Base-by-base conservation (phyloP, 2,329 filamentous ascomycete genomes). In the Calonectria montana region DNA sequence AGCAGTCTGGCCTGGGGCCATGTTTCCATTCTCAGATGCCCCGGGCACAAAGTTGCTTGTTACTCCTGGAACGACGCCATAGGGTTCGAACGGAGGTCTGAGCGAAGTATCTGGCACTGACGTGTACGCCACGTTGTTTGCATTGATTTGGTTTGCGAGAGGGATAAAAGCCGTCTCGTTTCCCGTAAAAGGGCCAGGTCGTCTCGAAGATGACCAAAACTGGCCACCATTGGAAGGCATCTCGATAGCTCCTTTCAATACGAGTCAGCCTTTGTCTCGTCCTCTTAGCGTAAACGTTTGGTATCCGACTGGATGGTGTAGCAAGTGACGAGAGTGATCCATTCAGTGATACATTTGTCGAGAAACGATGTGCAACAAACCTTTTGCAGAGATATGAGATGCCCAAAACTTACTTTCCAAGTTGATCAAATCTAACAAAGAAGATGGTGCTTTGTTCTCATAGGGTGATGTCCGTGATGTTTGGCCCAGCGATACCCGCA, bases 151-250 rank as follows among this genome's bases (percentile, higher is more conserved):
- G 25, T 50, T 61, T n/a, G 25, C 59, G 4, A 45, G 18, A 25
- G 69, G 61, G 25, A 39, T 6, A 18, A 65, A 65, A 9, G 50
- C 43, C 12, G 45, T 27, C 4, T 70, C 67, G n/a, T 18, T 39
- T 6, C 53, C 25, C 16, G 53, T 70, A 10, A 53, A 61, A 27
- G 50, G 43, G 15, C 55, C 25, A 7, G 31, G 23, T 45, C 43
- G 27, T 6, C 67, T 29, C 10, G 67, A 43, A 15, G 62, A 13
- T 9, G 35, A 45, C 35, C 35, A 45, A 70, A 70, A 21, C 18
- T 53, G 15, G 8, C 25, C 63, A 6, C 55, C 10, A 13, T 66
- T 63, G 8, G 45, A 41, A 21, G 68, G 43, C 68, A 70, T 70
- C 43, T 45, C 47, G 37, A 66, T 25, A 25, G 6, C 3, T n/a